Percentiles rank a stretch among this genome's conserved stretches.
Conservation (phyloP, 305 asterid genomes). For the Stenogyne calaminthoides region DNA sequence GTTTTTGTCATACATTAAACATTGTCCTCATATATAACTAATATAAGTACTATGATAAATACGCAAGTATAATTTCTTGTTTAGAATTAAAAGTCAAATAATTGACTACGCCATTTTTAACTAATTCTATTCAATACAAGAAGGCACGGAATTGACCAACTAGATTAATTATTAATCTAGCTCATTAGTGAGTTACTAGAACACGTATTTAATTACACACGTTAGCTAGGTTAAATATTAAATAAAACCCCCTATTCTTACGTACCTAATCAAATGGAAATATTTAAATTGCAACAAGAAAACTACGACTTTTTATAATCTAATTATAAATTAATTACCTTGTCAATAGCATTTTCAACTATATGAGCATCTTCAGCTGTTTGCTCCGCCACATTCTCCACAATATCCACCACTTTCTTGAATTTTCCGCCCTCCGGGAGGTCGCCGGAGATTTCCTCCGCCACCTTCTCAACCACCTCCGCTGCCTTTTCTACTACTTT, state of each 20-base stretch:
- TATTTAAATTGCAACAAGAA: not conserved
- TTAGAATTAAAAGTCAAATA: not conserved
- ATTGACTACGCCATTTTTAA: constrained; percentile 19
- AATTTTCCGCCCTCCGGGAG: constrained; percentile 51
- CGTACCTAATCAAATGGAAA: not conserved
- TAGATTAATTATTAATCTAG: not conserved
- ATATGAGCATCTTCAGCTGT: constrained; percentile 53
- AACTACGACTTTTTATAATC: not conserved
- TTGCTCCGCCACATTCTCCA: constrained; percentile 57
- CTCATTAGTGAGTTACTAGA: not conserved
- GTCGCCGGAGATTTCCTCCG: constrained; percentile 47
- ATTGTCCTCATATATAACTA: not conserved
- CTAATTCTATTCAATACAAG: not conserved
- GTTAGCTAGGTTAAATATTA: not conserved
- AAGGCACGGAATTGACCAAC: not conserved
- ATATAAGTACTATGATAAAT: not conserved
- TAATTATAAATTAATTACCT: constrained; percentile 38
- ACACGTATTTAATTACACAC: not conserved
- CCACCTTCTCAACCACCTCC: constrained; percentile 58
- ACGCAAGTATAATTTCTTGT: not conserved
- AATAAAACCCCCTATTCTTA: not conserved
- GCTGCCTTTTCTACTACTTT: constrained; percentile 59
- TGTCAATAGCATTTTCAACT: constrained; percentile 55
- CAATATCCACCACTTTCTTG: constrained; percentile 40
- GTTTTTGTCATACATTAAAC: not conserved